A percentile compares a stretch with the other conserved stretches of the same genome.
phyloP scores from a whole-genome alignment of 2,329 filamentous ascomycete species.

The Microdochium paspali region DNA sequence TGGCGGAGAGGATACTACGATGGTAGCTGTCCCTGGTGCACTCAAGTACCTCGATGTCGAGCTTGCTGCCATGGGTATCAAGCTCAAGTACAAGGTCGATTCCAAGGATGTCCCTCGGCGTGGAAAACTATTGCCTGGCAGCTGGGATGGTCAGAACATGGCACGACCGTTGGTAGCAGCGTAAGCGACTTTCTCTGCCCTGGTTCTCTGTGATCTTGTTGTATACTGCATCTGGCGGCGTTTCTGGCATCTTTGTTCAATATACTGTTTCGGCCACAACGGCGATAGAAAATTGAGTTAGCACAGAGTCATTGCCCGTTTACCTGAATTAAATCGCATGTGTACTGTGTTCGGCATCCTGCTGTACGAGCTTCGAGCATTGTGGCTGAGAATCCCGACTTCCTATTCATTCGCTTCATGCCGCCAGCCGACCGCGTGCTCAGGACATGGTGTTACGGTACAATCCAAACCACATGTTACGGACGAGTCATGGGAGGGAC shows the following conservation, averaged over 20 bases:
- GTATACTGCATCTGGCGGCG: not conserved
- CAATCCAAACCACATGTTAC: not conserved
- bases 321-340: too few species aligned
- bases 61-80: slow-evolving; percentile 90
- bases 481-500: not conserved
- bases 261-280: not conserved
- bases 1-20: slow-evolving; percentile 82
- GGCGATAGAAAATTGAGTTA: not conserved
- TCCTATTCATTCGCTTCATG: not conserved
- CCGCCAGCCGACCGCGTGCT: not conserved
- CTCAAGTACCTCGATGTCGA: slow-evolving; percentile 92
- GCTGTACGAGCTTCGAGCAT: not conserved
- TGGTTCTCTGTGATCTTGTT: not conserved
- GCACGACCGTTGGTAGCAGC: not conserved
- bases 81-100: slow-evolving; percentile 70
- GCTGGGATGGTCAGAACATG: slow-evolving; percentile 14
- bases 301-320: too few species aligned
- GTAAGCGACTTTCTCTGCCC: not conserved
- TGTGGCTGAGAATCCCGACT: not conserved
- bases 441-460: not conserved
- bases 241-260: not conserved
- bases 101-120: slow-evolving; percentile 56
- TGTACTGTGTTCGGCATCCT: not conserved
- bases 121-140: slow-evolving; percentile 32
- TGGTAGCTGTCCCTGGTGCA: slow-evolving; percentile 88